Evolutionary conservation across 306 rosid genomes (phyloP).

Genomic region (Senna siamea): DNA sequence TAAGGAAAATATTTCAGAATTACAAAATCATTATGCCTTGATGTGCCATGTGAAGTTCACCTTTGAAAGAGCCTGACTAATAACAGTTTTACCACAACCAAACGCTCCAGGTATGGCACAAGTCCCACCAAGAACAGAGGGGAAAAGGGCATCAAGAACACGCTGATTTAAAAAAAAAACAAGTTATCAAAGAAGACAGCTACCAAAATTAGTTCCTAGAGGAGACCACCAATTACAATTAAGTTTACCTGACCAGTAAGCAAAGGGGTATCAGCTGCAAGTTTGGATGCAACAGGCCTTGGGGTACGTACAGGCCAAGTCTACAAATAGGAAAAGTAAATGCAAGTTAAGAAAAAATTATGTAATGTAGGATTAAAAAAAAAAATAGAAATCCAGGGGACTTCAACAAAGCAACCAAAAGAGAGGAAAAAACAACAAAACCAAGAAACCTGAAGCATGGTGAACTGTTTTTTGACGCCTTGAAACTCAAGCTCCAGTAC

Average conservation of each 20-base stretch:
- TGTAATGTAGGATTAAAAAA: not conserved
- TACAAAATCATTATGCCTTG: not conserved
- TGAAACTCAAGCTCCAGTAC: slow-evolving; percentile 84
- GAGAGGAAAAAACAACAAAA: not conserved
- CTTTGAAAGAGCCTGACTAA: slow-evolving; percentile 99
- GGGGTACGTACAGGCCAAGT: slow-evolving; percentile 84
- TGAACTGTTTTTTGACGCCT: slow-evolving; percentile 71
- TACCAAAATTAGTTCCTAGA: slow-evolving; percentile 14
- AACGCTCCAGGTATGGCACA: slow-evolving; percentile 90
- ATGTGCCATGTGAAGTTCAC: slow-evolving; percentile 43
- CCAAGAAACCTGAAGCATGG: slow-evolving; percentile 75
- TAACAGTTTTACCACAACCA: slow-evolving; percentile 87
- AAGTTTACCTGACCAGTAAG: slow-evolving; percentile 74
- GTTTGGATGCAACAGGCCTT: slow-evolving; percentile 81
- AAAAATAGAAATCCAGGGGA: not conserved
- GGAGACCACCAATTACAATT: not conserved
- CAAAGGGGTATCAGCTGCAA: slow-evolving; percentile 86
- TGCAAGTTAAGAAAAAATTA: slow-evolving; percentile 4
- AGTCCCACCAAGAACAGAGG: slow-evolving; percentile 87
- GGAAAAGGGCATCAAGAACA: slow-evolving; percentile 86
- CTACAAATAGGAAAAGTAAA: slow-evolving; percentile 44
- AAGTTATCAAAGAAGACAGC: slow-evolving; percentile 27
- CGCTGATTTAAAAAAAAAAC: slow-evolving; percentile 53
- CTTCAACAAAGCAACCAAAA: slow-evolving; percentile 14
- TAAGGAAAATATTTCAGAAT: not conserved